Conservation (phyloP, 2,329 filamentous ascomycete genomes). For the Capronia americana region DNA sequence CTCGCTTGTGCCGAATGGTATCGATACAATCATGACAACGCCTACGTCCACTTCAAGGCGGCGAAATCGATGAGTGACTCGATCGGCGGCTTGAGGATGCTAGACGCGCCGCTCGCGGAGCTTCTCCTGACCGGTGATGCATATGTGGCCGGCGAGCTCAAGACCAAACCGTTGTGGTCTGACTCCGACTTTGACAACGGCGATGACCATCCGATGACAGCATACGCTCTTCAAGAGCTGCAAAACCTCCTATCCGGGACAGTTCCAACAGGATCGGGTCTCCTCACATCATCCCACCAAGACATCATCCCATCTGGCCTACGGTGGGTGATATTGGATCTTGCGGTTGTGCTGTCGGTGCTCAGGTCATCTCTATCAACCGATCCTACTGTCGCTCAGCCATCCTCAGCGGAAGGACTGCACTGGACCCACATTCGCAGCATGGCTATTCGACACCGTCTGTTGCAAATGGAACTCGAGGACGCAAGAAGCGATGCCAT, state of each 20-base stretch:
- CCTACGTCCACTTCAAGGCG: slow-evolving; percentile 29
- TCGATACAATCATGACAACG: slow-evolving; percentile 28
- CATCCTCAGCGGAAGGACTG: slow-evolving; percentile 12
- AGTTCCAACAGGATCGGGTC: slow-evolving; percentile 17
- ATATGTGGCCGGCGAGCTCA: slow-evolving; percentile 29
- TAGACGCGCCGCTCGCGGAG: slow-evolving; percentile 30
- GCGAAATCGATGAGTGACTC: slow-evolving; percentile 29
- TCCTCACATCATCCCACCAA: slow-evolving; percentile 23
- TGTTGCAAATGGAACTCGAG: slow-evolving; percentile 22
- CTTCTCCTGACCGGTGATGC: slow-evolving; percentile 32
- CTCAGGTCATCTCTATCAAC: slow-evolving; percentile 15
- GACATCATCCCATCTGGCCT: slow-evolving; percentile 23
- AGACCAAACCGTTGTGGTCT: slow-evolving; percentile 21
- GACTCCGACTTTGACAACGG: slow-evolving; percentile 29
- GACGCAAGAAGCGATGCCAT: slow-evolving; percentile 26
- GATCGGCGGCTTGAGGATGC: slow-evolving; percentile 25
- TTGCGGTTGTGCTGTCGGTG: slow-evolving; percentile 20
- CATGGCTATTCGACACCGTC: slow-evolving; percentile 29
- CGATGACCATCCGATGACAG: slow-evolving; percentile 27
- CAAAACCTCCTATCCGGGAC: slow-evolving; percentile 22
- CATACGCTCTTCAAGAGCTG: slow-evolving; percentile 26
- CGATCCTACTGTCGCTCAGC: not conserved
- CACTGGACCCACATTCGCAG: slow-evolving; percentile 33
- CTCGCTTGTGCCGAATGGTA: slow-evolving; percentile 33
- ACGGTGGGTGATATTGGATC: slow-evolving; percentile 28